Evolutionary conservation across 768 basidiomycete species (phyloP), one percentile per base, ranked within the genome.

Genomic region (Mycena filopes): DNA sequence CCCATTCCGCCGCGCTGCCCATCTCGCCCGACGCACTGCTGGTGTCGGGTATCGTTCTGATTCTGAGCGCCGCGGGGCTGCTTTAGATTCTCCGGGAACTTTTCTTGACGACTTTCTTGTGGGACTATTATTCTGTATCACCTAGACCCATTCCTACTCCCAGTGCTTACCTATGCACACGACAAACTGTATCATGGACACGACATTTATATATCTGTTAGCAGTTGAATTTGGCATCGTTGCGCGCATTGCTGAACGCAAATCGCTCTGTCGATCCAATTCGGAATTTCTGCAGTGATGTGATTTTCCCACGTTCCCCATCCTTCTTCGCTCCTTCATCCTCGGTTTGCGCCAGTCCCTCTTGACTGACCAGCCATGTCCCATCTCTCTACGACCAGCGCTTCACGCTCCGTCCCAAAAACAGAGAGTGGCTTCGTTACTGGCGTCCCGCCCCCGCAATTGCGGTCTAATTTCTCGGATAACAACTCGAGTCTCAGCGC

Each of bases 1-100:
- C 86, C 48, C 72, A 71, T 38, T 81, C 78, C 5, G 81, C 70
- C 13, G 75, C 82, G 6, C 46, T 74, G 29, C 62, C 69, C 20
- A 68, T 71, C 33, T 75, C 77, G 7, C 74, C 77, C 8, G 59
- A 73, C 38, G 69, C 67, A 36, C 36, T 75, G 8, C 20, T 74
- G 21, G 65, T 72, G 29, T 69, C 70, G 10, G 38, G 67, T 5
- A 40, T 74, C 25, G 60, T 69, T 2, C 23, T 76, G 25, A 70
- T 67, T 13, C n/a, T 71, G 28, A 66, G 55, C 49, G 56, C 53
- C 26, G 54, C 56, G 43, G 64, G 63, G 21, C 28, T 60, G 46
- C 26, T 55, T 0, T 56, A 55, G 28, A 25, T 10, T 26, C 10
- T 36, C 36, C 15, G 36, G 36, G 49, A 9, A 23, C 16, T 48